Conservation (phyloP, 2,329 filamentous ascomycete species). For the Juglanconis oblonga region DNA sequence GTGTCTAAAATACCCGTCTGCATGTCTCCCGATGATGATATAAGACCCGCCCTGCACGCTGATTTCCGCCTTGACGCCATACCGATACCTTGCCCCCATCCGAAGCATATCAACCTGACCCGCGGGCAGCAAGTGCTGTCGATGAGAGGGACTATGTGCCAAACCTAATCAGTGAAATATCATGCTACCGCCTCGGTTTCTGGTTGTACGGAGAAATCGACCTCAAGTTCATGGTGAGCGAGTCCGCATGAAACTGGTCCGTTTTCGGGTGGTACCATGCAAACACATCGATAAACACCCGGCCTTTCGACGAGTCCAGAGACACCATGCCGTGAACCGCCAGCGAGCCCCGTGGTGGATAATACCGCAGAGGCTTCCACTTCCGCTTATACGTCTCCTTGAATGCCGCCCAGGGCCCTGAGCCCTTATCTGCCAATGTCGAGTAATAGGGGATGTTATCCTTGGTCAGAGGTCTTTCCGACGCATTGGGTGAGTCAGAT, state of each 20-base stretch:
- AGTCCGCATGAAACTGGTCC: slow-evolving; percentile 39
- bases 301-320: slow-evolving; percentile 42
- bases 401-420: slow-evolving; percentile 32
- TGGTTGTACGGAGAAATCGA: slow-evolving; percentile 14
- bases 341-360: slow-evolving; percentile 50
- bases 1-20: background rate
- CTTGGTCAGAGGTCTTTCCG: slow-evolving; percentile 10
- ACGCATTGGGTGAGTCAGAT: background rate
- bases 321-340: slow-evolving; percentile 54
- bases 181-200: slow-evolving; percentile 11
- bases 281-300: slow-evolving; percentile 48
- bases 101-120: background rate
- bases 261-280: slow-evolving; percentile 57
- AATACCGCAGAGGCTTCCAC: slow-evolving; percentile 41
- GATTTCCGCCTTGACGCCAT: slow-evolving; percentile 6
- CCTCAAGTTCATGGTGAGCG: slow-evolving; percentile 38
- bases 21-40: too few species aligned
- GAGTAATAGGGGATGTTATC: slow-evolving; percentile 23
- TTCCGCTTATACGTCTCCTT: slow-evolving; percentile 30
- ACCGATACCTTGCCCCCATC: background rate
- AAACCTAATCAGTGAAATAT: background rate
- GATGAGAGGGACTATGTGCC: background rate
- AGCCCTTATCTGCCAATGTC: slow-evolving; percentile 27
- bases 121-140: background rate
- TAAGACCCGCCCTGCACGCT: background rate